Percentiles rank a stretch among this genome's conserved stretches.
These are phyloP conservation scores for Hymenoscyphus salicellus DNA, from an alignment of 2,329 filamentous ascomycete species.

Conservation along the genomic window DNA sequence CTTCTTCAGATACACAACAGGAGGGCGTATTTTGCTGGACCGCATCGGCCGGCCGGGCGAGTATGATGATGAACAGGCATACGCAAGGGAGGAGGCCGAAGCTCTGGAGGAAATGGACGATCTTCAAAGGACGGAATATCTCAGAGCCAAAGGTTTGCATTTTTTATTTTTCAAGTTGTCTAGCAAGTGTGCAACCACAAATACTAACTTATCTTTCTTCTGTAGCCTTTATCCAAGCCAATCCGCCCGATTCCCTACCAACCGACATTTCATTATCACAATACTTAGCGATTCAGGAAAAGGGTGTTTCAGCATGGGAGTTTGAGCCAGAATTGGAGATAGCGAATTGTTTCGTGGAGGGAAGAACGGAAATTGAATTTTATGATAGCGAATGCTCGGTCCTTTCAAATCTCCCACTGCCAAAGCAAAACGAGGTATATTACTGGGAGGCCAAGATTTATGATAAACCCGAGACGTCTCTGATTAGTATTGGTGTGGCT, in stretches of 20 bases:
- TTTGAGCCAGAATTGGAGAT: conserved; percentile 99
- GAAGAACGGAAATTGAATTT: conserved; percentile 94
- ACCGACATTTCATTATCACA: conserved; percentile 98
- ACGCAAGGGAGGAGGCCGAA: conserved; percentile 88
- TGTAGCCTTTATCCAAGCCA: conserved; percentile 85
- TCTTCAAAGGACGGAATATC: conserved; percentile 81
- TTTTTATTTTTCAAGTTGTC: background rate
- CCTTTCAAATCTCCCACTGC: conserved; percentile 75
- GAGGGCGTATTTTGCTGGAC: conserved; percentile 88
- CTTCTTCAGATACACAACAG: conserved; percentile 86
- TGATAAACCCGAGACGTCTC: conserved; percentile 86
- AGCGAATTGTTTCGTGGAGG: conserved; percentile 97
- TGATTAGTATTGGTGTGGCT: conserved; percentile 87
- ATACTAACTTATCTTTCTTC: conserved; percentile 4
- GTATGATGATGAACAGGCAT: conserved; percentile 96
- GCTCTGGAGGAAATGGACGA: conserved; percentile 96
- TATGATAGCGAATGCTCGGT: conserved; percentile 98
- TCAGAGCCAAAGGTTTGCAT: conserved; percentile 83
- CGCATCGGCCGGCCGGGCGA: conserved; percentile 90
- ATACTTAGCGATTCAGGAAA: conserved; percentile 97
- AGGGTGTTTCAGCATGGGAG: conserved; percentile 99
- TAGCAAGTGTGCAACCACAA: background rate
- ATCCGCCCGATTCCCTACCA: conserved; percentile 90
- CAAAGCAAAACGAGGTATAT: conserved; percentile 98
- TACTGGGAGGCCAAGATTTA: conserved; percentile 99